Percentiles rank a stretch among this genome's conserved stretches.
These are phyloP conservation scores for Globisporangium parvum DNA, from an alignment of 352 stramenopile genomes.

Conservation along the genomic window DNA sequence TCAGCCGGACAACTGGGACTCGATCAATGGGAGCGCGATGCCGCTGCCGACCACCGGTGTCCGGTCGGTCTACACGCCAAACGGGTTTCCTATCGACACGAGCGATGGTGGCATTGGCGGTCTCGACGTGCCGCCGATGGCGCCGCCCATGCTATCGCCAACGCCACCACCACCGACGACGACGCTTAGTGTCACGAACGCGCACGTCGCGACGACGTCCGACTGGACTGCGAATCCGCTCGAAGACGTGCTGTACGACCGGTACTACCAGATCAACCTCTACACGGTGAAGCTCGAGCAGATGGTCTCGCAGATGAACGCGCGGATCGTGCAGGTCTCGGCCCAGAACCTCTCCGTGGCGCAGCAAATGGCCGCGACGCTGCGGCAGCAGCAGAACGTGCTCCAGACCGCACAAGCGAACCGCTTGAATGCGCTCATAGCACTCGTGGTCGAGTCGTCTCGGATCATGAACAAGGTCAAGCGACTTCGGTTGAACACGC, in stretches of 20 bases:
- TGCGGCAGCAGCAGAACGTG: slow-evolving; percentile 23
- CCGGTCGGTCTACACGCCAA: background rate
- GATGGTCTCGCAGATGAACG: slow-evolving; percentile 28
- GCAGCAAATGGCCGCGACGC: slow-evolving; percentile 17
- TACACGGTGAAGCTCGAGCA: slow-evolving; percentile 39
- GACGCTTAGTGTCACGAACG: slow-evolving; percentile 1
- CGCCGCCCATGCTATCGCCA: background rate
- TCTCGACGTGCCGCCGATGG: background rate
- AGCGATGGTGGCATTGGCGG: too few relatives aligned
- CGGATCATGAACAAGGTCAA: slow-evolving; percentile 52
- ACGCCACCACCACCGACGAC: too few relatives aligned
- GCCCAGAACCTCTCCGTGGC: slow-evolving; percentile 36
- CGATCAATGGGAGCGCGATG: background rate
- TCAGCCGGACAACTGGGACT: slow-evolving; percentile 4
- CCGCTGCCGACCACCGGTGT: too few relatives aligned
- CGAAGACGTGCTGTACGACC: slow-evolving; percentile 47
- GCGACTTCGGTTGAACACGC: slow-evolving; percentile 35
- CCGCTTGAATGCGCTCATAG: slow-evolving; percentile 35
- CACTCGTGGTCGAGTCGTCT: slow-evolving; percentile 49
- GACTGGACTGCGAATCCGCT: slow-evolving; percentile 39
- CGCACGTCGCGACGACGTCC: slow-evolving; percentile 18
- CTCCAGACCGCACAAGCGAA: slow-evolving; percentile 22
- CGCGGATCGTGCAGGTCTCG: slow-evolving; percentile 37
- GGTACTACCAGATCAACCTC: slow-evolving; percentile 40
- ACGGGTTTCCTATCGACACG: slow-evolving; percentile 1